Conservation (phyloP, 2,329 filamentous ascomycete genomes). For the Tolypocladium endophyticum region DNA sequence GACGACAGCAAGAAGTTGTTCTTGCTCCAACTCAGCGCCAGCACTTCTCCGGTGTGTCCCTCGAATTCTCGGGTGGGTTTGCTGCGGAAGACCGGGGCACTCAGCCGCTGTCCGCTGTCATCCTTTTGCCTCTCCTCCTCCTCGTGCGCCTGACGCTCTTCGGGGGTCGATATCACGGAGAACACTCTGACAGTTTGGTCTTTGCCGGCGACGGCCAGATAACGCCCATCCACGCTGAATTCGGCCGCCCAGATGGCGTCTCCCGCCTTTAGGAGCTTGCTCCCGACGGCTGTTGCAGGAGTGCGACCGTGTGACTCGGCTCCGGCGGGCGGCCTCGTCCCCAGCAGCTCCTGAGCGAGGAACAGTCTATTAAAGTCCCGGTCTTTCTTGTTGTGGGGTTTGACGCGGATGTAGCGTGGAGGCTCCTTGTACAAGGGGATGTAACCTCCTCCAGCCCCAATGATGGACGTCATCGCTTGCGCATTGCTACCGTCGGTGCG, state of each 20-base stretch:
- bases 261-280: constrained; percentile 31
- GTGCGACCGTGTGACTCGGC: constrained; percentile 16
- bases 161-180: constrained; percentile 72
- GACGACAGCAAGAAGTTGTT: constrained; percentile 95
- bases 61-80: constrained; percentile 70
- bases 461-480: constrained; percentile 67
- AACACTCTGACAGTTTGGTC: constrained; percentile 81
- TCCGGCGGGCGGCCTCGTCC: constrained; percentile 33
- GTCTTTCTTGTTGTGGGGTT: constrained; percentile 67
- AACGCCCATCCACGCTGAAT: constrained; percentile 86
- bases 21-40: constrained; percentile 97
- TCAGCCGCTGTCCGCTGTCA: constrained; percentile 50
- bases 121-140: constrained; percentile 27
- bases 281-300: constrained; percentile 26
- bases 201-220: constrained; percentile 84
- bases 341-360: constrained; percentile 77
- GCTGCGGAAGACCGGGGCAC: constrained; percentile 79
- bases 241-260: constrained; percentile 85
- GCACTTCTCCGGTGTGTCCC: constrained; percentile 74
- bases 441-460: constrained; percentile 59
- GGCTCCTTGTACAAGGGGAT: constrained; percentile 82
- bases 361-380: constrained; percentile 82
- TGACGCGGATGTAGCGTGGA: constrained; percentile 81
- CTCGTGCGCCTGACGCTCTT: constrained; percentile 67
- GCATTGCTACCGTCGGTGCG: constrained; percentile 75